Evolutionary conservation across 1,284 basidiomycete species (phyloP).

Genomic region (Pseudomicrostroma phylloplanum): DNA sequence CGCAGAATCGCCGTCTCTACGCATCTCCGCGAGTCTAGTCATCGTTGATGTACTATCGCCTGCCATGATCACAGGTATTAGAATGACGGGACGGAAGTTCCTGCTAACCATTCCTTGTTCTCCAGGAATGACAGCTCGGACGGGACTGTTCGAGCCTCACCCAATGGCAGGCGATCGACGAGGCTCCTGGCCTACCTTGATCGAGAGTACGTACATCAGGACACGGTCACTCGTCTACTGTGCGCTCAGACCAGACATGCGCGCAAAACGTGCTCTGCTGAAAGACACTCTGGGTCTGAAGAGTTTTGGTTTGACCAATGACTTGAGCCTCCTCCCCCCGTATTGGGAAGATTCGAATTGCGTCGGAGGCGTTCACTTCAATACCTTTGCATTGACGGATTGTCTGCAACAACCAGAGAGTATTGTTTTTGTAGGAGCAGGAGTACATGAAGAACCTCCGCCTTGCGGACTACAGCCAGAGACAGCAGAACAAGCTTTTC

Average conservation of each 20-base stretch:
- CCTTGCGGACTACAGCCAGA: conserved; percentile 10
- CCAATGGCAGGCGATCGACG: conserved; percentile 26
- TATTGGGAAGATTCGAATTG: neutral
- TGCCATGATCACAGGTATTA: conserved; percentile 28
- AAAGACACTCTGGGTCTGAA: conserved; percentile 14
- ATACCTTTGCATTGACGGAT: conserved; percentile 18
- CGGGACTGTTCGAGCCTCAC: conserved; percentile 21
- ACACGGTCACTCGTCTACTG: neutral
- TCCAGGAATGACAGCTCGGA: conserved; percentile 22
- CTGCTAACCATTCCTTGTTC: conserved; percentile 31
- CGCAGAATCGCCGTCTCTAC: no score
- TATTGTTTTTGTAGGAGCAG: conserved; percentile 20
- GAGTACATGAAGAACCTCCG: conserved; percentile 15
- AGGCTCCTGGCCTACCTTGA: conserved; percentile 13
- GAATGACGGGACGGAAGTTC: conserved; percentile 29
- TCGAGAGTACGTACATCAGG: conserved; percentile 13
- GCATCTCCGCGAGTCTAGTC: conserved; percentile 9
- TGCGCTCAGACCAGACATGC: neutral
- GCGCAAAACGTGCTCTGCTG: neutral
- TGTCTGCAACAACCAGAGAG: conserved; percentile 19
- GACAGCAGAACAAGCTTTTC: conserved; percentile 22
- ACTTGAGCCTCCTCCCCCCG: conserved; percentile 16
- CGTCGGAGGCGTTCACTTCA: conserved; percentile 14
- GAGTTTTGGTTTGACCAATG: conserved; percentile 19
- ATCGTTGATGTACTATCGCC: conserved; percentile 36